Base-by-base conservation (phyloP, 2,329 filamentous ascomycete species). In the Scolecobasidium constrictum region DNA sequence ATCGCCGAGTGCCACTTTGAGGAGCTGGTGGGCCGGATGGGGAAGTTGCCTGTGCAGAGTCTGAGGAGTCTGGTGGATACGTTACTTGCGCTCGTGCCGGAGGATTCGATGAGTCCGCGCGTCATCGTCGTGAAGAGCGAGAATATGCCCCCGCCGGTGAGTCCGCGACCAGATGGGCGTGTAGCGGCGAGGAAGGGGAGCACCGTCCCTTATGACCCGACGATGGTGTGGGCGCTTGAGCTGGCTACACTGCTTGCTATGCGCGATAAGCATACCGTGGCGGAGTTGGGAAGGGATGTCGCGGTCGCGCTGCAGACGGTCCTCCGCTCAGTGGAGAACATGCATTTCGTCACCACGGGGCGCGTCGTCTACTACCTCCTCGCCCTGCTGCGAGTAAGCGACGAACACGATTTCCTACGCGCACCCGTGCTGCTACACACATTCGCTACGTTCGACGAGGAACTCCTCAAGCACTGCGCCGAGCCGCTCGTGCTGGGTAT, bases 91-190 rank as follows among this genome's bases (percentile, higher is more conserved):
- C 80, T 93, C 53, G 71, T 98, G n/a, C 90, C 90, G 0, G 88
- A 96, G 54, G 83, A 92, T 49, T 80, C 77, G 39, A n/a, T n/a
- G n/a, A 77, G 82, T 3, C 78, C 83, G 2, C 78, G 81, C 34
- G 83, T 95, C 45, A 94, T 95, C 50, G 81, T 79, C 15, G 85
- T 96, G 37, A 96, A 94, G 63, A 72, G 86, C n/a, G 90, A 95
- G 46, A 72, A 81, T 43, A 75, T 84, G 23, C 72, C 82, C 22
- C 68, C 78, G 7, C 65, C 75, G 5, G 71, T 75, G 22, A 72
- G 80, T 3, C 53, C 67, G 17, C 64, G 75, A 49, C 58, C 74
- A 3, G 78, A 81, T 51, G 77, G 73, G 15, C n/a, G n/a, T n/a
- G 26, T 31, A 31, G 69, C 19, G 13, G 15, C 17, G 15, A n/a